These are phyloP conservation scores for Atalantia buxifolia DNA, from an alignment of 345 rosid genomes.

Conservation along the genomic window DNA sequence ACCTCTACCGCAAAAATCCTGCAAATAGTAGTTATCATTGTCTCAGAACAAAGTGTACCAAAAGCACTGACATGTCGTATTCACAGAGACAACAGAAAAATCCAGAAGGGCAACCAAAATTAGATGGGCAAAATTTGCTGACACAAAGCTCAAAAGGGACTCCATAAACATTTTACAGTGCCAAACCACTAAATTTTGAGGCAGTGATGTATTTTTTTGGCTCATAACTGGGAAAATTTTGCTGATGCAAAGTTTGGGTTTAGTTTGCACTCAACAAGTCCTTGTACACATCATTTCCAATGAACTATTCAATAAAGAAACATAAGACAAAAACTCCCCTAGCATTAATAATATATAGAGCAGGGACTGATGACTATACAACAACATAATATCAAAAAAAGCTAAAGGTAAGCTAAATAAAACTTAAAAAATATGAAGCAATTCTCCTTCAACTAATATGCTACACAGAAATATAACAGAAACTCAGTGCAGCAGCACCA, in stretches of 20 bases:
- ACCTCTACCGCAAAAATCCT: conserved; percentile 53
- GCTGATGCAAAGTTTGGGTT: not conserved
- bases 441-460: conserved; percentile 1
- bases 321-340: not conserved
- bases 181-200: not conserved
- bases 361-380: not conserved
- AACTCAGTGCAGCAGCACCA: not conserved
- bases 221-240: not conserved
- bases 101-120: not conserved
- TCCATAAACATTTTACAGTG: not conserved
- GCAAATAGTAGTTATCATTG: conserved; percentile 23
- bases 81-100: not conserved
- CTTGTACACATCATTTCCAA: not conserved
- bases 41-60: conserved; percentile 4
- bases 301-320: not conserved
- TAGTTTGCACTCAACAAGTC: not conserved
- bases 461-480: not conserved
- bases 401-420: not conserved
- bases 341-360: not conserved
- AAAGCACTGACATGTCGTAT: conserved; percentile 9
- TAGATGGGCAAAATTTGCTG: not conserved
- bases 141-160: conserved; percentile 4
- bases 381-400: not conserved
- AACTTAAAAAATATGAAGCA: not conserved
- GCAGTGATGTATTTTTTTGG: not conserved